A percentile compares a stretch with the other conserved stretches of the same genome.
These are phyloP conservation scores for Wickerhamomyces bisporus DNA, from an alignment of 805 yeast genomes.

Conservation along the genomic window DNA sequence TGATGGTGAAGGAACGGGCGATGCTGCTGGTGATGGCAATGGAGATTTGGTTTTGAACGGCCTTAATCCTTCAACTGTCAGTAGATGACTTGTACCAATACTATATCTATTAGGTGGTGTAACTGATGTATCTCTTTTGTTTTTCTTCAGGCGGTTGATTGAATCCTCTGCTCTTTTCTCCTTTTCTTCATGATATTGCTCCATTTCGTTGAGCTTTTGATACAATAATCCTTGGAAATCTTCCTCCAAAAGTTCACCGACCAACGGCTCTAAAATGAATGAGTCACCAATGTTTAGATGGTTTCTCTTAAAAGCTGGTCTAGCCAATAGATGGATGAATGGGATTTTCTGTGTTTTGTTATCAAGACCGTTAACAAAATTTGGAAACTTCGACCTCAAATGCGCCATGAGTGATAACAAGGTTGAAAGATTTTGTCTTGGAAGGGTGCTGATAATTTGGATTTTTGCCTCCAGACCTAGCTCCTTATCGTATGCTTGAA, in stretches of 20 bases:
- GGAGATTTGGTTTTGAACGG: conserved; percentile 23
- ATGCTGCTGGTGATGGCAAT: conserved; percentile 11
- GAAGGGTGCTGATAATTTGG: conserved; percentile 19
- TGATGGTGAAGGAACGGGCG: conserved; percentile 8
- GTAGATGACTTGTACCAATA: neutral
- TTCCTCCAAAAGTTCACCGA: conserved; percentile 11
- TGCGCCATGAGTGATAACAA: conserved; percentile 18
- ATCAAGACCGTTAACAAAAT: conserved; percentile 5
- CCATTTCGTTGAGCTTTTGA: conserved; percentile 13
- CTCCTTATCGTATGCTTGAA: conserved; percentile 8
- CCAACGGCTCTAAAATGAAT: conserved; percentile 4
- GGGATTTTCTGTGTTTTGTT: conserved; percentile 12
- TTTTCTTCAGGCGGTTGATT: conserved; percentile 6
- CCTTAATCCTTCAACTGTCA: conserved; percentile 17
- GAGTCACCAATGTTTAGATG: conserved; percentile 9
- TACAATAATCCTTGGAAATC: conserved; percentile 8
- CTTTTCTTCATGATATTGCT: conserved; percentile 11
- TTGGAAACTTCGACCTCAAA: conserved; percentile 5
- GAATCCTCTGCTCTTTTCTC: conserved; percentile 16
- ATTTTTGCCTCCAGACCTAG: conserved; percentile 8
- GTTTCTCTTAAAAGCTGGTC: conserved; percentile 19
- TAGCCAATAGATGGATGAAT: conserved; percentile 20
- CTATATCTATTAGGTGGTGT: conserved; percentile 3
- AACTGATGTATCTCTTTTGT: conserved; percentile 3
- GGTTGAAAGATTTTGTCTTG: conserved; percentile 26